These are phyloP conservation scores for Sugiyamaella chiloensis DNA, from an alignment of 805 yeast genomes.

Conservation along the genomic window DNA sequence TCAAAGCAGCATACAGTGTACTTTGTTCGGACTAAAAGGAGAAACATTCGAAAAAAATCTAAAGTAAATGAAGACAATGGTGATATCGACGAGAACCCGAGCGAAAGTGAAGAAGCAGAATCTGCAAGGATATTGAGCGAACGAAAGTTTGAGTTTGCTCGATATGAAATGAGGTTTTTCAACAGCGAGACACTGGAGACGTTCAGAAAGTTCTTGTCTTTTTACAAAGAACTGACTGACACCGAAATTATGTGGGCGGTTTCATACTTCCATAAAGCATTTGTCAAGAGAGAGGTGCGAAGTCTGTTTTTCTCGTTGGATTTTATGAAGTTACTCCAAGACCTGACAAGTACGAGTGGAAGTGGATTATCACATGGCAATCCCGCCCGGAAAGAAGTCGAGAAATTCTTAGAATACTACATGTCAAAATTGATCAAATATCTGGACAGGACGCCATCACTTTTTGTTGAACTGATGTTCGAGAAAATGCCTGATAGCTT, in stretches of 20 bases:
- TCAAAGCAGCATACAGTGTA: slow-evolving; percentile 54
- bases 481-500: slow-evolving; percentile 48
- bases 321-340: slow-evolving; percentile 57
- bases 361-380: slow-evolving; percentile 38
- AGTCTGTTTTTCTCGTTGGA: slow-evolving; percentile 65
- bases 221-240: slow-evolving; percentile 60
- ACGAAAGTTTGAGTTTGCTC: slow-evolving; percentile 45
- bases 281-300: slow-evolving; percentile 60
- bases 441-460: slow-evolving; percentile 50
- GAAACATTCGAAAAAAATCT: slow-evolving; percentile 28
- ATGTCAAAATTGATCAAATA: slow-evolving; percentile 55
- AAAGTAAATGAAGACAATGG: slow-evolving; percentile 10
- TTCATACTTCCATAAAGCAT: slow-evolving; percentile 66
- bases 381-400: slow-evolving; percentile 57
- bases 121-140: slow-evolving; percentile 38
- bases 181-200: slow-evolving; percentile 62
- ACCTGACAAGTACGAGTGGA: slow-evolving; percentile 48
- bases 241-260: slow-evolving; percentile 60
- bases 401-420: slow-evolving; percentile 61
- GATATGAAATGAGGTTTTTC: slow-evolving; percentile 45
- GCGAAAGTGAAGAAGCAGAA: slow-evolving; percentile 24
- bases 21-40: slow-evolving; percentile 47
- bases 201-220: slow-evolving; percentile 57
- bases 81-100: slow-evolving; percentile 16
- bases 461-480: slow-evolving; percentile 64